A percentile compares a stretch with the other conserved stretches of the same genome.
Conservation (phyloP, 23 red algal species). For the Gracilaria caudata region DNA sequence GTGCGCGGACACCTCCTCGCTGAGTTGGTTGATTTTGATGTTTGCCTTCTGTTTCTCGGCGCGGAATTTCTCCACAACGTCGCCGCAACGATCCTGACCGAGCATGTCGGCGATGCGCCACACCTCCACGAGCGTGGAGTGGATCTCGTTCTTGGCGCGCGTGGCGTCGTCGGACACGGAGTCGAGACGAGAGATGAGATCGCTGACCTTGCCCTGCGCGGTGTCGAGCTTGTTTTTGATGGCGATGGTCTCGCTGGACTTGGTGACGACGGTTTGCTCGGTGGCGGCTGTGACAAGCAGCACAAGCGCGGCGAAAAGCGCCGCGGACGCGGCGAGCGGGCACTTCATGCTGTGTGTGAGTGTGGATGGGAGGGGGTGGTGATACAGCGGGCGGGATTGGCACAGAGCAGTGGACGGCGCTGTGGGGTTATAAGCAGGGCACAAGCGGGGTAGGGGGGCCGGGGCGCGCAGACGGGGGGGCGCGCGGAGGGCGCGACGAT, state of each 20-base stretch:
- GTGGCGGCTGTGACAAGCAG: neutral
- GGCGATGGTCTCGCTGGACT: slow-evolving; percentile 57
- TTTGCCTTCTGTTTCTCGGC: slow-evolving; percentile 47
- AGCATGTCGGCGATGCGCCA: slow-evolving; percentile 77
- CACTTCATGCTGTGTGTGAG: neutral
- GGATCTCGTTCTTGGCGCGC: slow-evolving; percentile 81
- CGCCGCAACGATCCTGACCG: slow-evolving; percentile 65
- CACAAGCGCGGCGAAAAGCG: neutral
- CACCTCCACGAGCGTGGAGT: slow-evolving; percentile 70
- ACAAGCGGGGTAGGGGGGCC: no score
- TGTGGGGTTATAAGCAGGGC: no score
- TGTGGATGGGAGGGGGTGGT: neutral
- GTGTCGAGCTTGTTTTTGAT: slow-evolving; percentile 67
- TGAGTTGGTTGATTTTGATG: slow-evolving; percentile 12
- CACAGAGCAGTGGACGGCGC: no score
- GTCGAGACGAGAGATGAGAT: slow-evolving; percentile 72
- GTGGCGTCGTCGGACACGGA: slow-evolving; percentile 71
- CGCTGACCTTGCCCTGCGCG: slow-evolving; percentile 66
- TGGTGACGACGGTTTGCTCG: neutral
- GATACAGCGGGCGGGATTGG: neutral
- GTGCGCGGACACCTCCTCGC: slow-evolving; percentile 22
- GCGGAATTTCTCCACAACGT: slow-evolving; percentile 55
- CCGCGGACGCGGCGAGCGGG: neutral
- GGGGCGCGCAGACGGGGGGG: no score
- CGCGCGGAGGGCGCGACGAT: no score